These are phyloP conservation scores for Trametes elegans DNA, from an alignment of 768 basidiomycete species.

Conservation along the genomic window DNA sequence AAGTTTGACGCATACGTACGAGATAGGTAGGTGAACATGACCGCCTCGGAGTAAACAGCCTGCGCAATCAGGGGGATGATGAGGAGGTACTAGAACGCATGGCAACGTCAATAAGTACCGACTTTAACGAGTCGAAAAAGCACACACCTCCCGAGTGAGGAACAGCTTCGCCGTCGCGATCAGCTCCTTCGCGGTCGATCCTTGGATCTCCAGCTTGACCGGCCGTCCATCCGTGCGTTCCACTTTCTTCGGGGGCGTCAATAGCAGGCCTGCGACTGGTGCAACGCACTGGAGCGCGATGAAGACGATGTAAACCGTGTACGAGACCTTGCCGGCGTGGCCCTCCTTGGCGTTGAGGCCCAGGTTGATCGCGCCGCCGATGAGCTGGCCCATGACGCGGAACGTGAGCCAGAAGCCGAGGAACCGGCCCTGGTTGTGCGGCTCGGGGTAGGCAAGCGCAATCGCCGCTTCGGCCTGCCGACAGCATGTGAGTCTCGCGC, in stretches of 20 bases:
- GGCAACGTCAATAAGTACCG: neutral
- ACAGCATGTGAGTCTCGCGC: neutral
- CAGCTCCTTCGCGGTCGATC: constrained; percentile 2
- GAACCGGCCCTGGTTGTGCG: constrained; percentile 13
- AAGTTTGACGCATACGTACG: neutral
- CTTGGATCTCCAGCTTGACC: constrained; percentile 10
- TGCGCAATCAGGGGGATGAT: constrained; percentile 7
- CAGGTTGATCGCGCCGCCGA: constrained; percentile 12
- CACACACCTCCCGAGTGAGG: constrained; percentile 1
- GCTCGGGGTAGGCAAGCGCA: constrained; percentile 11
- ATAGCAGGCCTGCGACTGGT: constrained; percentile 5
- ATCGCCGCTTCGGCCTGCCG: constrained; percentile 7
- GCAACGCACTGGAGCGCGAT: constrained; percentile 8
- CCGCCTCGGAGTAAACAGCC: constrained; percentile 6
- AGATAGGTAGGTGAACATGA: constrained; percentile 11
- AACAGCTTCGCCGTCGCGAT: constrained; percentile 5
- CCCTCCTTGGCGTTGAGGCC: constrained; percentile 6
- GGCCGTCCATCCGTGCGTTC: constrained; percentile 2
- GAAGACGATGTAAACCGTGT: constrained; percentile 13
- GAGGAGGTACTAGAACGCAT: constrained; percentile 3
- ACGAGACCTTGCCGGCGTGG: constrained; percentile 13
- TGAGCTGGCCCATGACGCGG: constrained; percentile 10
- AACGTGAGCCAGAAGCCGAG: constrained; percentile 12
- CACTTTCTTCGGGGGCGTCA: constrained; percentile 11
- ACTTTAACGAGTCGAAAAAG: too few species aligned